These are phyloP conservation scores for Pelargonium myrrhifolium DNA, from an alignment of 441 rosid species.

Conservation along the genomic window DNA sequence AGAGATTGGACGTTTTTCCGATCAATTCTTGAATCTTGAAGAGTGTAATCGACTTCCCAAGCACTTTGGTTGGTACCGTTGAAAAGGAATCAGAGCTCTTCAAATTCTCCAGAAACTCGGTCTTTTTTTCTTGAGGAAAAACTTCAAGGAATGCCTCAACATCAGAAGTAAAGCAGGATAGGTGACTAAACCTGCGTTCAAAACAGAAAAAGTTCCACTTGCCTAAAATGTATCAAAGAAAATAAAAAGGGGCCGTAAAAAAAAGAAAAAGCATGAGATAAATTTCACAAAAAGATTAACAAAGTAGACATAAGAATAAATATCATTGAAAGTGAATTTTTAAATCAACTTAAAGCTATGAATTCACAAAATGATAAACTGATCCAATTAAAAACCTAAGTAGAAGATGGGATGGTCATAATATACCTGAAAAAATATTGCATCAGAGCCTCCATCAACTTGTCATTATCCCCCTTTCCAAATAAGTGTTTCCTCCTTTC, in stretches of 20 bases:
- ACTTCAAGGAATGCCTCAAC: conserved; percentile 66
- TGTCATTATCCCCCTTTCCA: conserved; percentile 60
- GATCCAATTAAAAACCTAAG: background rate
- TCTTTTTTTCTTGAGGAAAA: conserved; percentile 48
- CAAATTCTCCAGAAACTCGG: conserved; percentile 52
- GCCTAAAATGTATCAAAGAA: background rate
- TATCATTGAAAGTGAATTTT: background rate
- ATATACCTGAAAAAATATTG: conserved; percentile 64
- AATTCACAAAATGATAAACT: background rate
- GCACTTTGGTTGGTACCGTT: conserved; percentile 44
- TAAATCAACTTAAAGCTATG: background rate
- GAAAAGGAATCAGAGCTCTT: conserved; percentile 32
- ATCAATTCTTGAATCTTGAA: conserved; percentile 67
- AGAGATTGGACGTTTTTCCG: conserved; percentile 42
- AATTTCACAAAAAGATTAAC: background rate
- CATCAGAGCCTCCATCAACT: conserved; percentile 54
- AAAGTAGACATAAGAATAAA: conserved; percentile 1
- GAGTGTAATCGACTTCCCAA: conserved; percentile 68
- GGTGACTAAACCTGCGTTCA: conserved; percentile 83
- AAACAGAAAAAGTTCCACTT: conserved; percentile 19
- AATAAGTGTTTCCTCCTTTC: conserved; percentile 66
- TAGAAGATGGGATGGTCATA: conserved; percentile 12
- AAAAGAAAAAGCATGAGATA: background rate
- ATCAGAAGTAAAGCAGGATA: conserved; percentile 84
- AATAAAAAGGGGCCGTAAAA: background rate